Conservation (phyloP, 1,284 basidiomycete genomes). For the Ustilago bromivora region DNA sequence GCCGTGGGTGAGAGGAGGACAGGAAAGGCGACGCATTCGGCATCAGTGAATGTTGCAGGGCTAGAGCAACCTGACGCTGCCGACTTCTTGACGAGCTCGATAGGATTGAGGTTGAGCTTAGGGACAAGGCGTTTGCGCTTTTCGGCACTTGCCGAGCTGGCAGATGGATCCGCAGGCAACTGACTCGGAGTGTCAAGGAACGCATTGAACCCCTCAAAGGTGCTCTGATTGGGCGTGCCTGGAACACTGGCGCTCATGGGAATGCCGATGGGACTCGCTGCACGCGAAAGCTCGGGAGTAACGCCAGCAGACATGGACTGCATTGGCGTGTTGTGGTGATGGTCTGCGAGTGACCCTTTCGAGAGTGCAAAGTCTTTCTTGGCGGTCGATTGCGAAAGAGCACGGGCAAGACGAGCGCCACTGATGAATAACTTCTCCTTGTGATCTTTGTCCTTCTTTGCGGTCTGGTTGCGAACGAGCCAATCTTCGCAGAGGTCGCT, state of each 20-base stretch:
- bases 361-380: conserved; percentile 28
- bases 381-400: conserved; percentile 28
- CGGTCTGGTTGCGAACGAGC: conserved; percentile 64
- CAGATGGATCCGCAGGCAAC: background rate
- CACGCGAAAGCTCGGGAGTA: conserved; percentile 48
- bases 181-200: conserved; percentile 9
- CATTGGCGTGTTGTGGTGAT: conserved; percentile 13
- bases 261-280: conserved; percentile 42
- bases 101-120: conserved; percentile 36
- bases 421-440: conserved; percentile 41
- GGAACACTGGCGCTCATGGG: conserved; percentile 35
- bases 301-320: conserved; percentile 37
- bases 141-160: conserved; percentile 14
- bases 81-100: conserved; percentile 30
- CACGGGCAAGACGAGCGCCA: conserved; percentile 42
- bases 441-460: conserved; percentile 29
- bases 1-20: conserved; percentile 38
- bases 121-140: conserved; percentile 32
- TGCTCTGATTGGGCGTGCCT: conserved; percentile 46
- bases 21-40: conserved; percentile 33
- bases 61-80: conserved; percentile 28
- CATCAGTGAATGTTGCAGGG: conserved; percentile 26
- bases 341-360: conserved; percentile 17
- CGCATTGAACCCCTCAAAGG: conserved; percentile 22
- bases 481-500: conserved; percentile 70